These are phyloP conservation scores for Pseudogymnoascus destructans DNA, from an alignment of 2,329 filamentous ascomycete genomes.

Conservation along the genomic window DNA sequence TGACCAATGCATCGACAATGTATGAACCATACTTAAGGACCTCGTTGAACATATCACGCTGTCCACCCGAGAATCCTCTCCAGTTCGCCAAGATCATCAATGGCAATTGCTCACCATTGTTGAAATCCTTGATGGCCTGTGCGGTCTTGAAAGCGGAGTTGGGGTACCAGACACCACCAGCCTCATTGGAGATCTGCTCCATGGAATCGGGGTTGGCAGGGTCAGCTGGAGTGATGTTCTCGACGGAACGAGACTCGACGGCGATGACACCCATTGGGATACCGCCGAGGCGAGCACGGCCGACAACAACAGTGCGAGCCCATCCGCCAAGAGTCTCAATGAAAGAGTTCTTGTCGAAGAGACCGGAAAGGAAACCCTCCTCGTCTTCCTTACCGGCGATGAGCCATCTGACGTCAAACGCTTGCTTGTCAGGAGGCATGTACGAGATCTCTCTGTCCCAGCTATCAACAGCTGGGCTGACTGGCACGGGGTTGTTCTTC, in stretches of 20 bases:
- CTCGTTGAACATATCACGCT: constrained; percentile 99
- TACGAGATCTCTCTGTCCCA: constrained; percentile 92
- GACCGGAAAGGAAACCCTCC: constrained; percentile 67
- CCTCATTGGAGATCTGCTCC: constrained; percentile 87
- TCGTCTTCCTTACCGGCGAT: constrained; percentile 79
- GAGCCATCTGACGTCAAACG: constrained; percentile 89
- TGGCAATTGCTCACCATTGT: constrained; percentile 93
- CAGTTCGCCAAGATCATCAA: constrained; percentile 99
- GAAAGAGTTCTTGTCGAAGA: constrained; percentile 95
- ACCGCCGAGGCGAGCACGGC: constrained; percentile 88
- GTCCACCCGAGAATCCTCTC: constrained; percentile 99
- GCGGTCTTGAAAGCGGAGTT: constrained; percentile 99
- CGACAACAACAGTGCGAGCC: constrained; percentile 93
- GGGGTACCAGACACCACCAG: constrained; percentile 98
- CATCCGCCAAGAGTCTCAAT: constrained; percentile 93
- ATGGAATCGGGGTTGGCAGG: constrained; percentile 97
- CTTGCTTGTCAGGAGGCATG: constrained; percentile 63
- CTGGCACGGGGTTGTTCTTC: constrained; percentile 85
- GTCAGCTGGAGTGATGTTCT: constrained; percentile 93
- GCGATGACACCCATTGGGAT: constrained; percentile 98
- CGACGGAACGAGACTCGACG: constrained; percentile 88
- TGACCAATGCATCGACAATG: constrained; percentile 96
- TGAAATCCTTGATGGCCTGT: constrained; percentile 97
- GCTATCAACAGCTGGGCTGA: constrained; percentile 68
- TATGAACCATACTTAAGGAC: constrained; percentile 98